These are phyloP conservation scores for Gastrolobium villosum DNA, from an alignment of 306 rosid genomes.

Conservation along the genomic window DNA sequence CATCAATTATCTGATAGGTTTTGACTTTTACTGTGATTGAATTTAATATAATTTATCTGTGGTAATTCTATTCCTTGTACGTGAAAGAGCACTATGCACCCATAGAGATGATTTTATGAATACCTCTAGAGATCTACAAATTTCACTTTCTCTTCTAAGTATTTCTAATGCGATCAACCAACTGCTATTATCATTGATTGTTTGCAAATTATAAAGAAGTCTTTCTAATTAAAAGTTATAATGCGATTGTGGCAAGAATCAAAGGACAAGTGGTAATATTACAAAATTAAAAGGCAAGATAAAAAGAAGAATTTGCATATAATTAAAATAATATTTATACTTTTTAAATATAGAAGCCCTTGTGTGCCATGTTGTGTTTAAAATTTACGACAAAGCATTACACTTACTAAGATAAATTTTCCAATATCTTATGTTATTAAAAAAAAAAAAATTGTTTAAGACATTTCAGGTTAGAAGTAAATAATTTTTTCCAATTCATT, in stretches of 20 bases:
- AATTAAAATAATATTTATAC: not conserved
- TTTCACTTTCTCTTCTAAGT: not conserved
- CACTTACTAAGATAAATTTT: not conserved
- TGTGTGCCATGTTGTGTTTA: not conserved
- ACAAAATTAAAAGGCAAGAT: not conserved
- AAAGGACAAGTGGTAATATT: not conserved
- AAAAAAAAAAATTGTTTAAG: not conserved
- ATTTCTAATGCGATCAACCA: not conserved
- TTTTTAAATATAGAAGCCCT: not conserved
- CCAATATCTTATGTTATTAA: not conserved
- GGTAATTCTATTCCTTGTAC: constrained; percentile 7
- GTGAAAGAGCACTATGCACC: not conserved
- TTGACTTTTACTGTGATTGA: not conserved
- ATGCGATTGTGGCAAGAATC: not conserved
- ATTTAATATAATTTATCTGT: not conserved
- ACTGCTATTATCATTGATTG: not conserved
- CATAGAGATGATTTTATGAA: constrained; percentile 7
- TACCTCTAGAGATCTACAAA: not conserved
- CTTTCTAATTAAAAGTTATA: not conserved
- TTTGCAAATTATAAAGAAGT: not conserved
- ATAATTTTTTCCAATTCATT: not conserved
- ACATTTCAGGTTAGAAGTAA: not conserved
- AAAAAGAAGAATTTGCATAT: not conserved
- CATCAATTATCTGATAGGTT: constrained; percentile 1
- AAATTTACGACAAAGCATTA: not conserved